Percentiles rank a stretch among this genome's conserved stretches.
Evolutionary conservation across 768 basidiomycete species (phyloP).

Genomic region (Exidia glandulosa): DNA sequence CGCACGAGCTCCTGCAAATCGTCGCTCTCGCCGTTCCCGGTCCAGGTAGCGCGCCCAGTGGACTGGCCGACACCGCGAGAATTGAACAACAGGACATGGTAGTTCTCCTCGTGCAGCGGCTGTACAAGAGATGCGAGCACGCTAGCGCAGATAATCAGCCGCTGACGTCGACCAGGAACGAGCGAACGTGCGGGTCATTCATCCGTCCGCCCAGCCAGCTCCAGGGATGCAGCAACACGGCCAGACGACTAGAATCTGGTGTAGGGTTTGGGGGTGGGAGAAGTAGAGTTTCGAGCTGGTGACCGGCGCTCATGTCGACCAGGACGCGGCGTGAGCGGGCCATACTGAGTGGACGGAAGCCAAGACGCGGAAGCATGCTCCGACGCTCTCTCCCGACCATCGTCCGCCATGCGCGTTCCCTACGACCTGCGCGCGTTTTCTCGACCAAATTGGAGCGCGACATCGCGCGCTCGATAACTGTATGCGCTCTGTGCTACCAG

Average conservation of each 20-base stretch:
- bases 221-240: slow-evolving; percentile 76
- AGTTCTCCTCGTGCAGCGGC: slow-evolving; percentile 32
- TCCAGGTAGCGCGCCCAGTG: slow-evolving; percentile 61
- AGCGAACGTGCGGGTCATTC: slow-evolving; percentile 56
- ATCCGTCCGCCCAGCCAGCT: slow-evolving; percentile 72
- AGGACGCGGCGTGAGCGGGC: background rate
- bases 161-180: background rate
- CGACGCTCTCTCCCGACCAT: background rate
- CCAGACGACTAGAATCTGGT: no score
- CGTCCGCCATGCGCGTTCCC: background rate
- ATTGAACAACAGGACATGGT: slow-evolving; percentile 61
- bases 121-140: slow-evolving; percentile 24
- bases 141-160: slow-evolving; percentile 15
- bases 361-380: background rate
- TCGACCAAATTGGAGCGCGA: background rate
- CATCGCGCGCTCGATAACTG: background rate
- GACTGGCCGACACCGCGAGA: slow-evolving; percentile 70
- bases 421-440: background rate
- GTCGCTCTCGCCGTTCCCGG: slow-evolving; percentile 55
- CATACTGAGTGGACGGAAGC: background rate
- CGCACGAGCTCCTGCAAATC: slow-evolving; percentile 56
- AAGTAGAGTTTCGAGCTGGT: background rate
- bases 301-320: background rate
- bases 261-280: background rate
- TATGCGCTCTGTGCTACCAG: background rate